Evolutionary conservation across 2,329 filamentous ascomycete species (phyloP), one percentile per base, ranked within the genome.

Genomic region (Didymella sp.): DNA sequence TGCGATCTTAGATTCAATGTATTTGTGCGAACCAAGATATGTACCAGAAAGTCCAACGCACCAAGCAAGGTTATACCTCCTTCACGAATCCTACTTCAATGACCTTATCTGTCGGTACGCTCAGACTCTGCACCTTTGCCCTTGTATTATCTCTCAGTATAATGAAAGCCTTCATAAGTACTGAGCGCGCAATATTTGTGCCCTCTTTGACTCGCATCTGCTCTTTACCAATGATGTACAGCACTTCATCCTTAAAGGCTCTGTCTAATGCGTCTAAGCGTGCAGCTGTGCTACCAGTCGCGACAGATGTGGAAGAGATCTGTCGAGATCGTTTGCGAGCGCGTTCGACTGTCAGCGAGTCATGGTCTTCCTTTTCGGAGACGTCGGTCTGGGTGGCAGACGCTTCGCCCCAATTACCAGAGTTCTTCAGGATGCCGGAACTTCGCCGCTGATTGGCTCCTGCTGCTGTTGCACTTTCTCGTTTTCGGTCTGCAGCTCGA

Each of bases 61-160:
- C 21, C 17, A 22, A 12, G 2, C 6, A 37, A 43, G 9, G 15
- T 66, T 66, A 87, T 51, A 89, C 85, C 60, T 89, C 85, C 74
- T 88, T 89, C 1, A 89, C 81, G 69, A 89, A 90, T 0, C 88
- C 88, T 19, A 90, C 86, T 75, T 90, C 88, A 17, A 90, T 82
- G 44, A 89, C 71, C 46, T 82, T 80, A 56, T 89, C 86, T 56
- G 84, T 81, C 0, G 83, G 81, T 42, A 89, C 76, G 47, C 82
- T 77, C 56, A 89, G 73, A 62, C 87, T 86, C n/a, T 86, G 85
- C 73, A 89, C 84, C 77, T 89, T 90, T 2, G 84, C 82, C 46
- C 87, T 77, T 7, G 85, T 86, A 62, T 89, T 89, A 37, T 90
- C 87, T 37, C 87, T 75, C 45, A 89, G 80, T 78, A 86, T 88